Evolutionary conservation across 2,329 filamentous ascomycete genomes (phyloP), one percentile per base, ranked within the genome.

Genomic region (Salinomyces thailandicus): DNA sequence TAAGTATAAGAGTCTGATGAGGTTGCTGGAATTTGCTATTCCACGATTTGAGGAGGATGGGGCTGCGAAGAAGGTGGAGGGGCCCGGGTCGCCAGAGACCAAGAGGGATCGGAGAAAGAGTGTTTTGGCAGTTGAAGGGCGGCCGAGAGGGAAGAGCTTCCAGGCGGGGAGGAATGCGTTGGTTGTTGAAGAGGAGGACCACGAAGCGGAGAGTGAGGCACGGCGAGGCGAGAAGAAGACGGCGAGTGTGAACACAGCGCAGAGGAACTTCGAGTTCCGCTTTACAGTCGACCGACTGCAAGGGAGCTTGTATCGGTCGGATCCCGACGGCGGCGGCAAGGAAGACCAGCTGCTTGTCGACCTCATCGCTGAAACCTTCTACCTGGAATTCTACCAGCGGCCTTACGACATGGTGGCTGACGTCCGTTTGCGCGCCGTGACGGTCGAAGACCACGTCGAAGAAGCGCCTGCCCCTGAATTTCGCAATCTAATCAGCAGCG

Each of bases 1-100:
- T 24, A 98, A 98, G 58, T 98, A 98, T 67, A 98, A 96, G 65
- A 87, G 77, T 31, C 61, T 98, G 41, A 98, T 99, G 91, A 87
- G 79, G 51, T 71, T 98, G 29, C 89, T 98, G 43, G 89, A 98
- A 42, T 86, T 94, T 38, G 87, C 91, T 0, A 84, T 98, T 41
- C 93, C 91, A 1, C 87, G 82, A 43, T 80, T 96, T 39, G 73
- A 75, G 17, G 38, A 54, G 13, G 30, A 38, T 3, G n/a, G n/a
- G 4, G 22, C 22, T 26, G 22, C 22, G n/a, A 31, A 31, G 11
- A 33, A 5, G 26, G 32, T 41, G 6, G 39, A 43, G 13, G 19
- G 36, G 27, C 30, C 38, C 29, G 9, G 37, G 31, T 26, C n/a
- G 13, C 47, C 59, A 3, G 39, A 42, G 22, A 45, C 43, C n/a